phyloP scores from a whole-genome alignment of 1,139 yeast genomes.

The Chernovozyma aurita region DNA sequence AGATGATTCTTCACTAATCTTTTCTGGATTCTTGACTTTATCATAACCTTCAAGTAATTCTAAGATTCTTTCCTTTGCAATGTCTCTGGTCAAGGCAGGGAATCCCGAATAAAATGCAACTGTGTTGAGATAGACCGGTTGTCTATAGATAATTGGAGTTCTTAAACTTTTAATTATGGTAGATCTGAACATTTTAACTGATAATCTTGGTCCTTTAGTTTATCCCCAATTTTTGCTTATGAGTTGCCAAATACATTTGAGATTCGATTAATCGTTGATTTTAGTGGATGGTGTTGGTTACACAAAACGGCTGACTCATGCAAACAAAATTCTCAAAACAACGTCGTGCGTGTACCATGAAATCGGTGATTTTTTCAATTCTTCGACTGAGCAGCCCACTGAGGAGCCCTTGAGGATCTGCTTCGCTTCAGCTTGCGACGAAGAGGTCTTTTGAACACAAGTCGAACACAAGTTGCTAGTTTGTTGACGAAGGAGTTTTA shows the following conservation, averaged over 20 bases:
- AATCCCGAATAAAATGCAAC: constrained; percentile 56
- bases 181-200: constrained; percentile 31
- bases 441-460: too few relatives aligned
- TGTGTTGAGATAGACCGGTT: constrained; percentile 12
- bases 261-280: constrained; percentile 1
- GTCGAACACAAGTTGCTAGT: too few relatives aligned
- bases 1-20: constrained; percentile 54
- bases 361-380: too few relatives aligned
- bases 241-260: too few relatives aligned
- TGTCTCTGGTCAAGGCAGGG: constrained; percentile 64
- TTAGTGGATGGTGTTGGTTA: constrained; percentile 4
- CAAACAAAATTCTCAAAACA: too few relatives aligned
- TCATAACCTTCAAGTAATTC: constrained; percentile 79
- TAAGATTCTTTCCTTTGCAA: constrained; percentile 70
- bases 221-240: too few relatives aligned
- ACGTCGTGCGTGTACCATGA: too few relatives aligned
- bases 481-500: too few relatives aligned
- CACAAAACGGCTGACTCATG: constrained; percentile 4
- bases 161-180: constrained; percentile 26
- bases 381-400: too few relatives aligned
- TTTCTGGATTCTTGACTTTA: constrained; percentile 50
- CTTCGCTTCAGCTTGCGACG: too few relatives aligned
- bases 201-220: too few relatives aligned
- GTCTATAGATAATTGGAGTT: constrained; percentile 15
- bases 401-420: too few relatives aligned